Evolutionary conservation across 1,284 basidiomycete genomes (phyloP), one percentile per base, ranked within the genome.

Genomic region (Pyrrhoderma lamaoense): DNA sequence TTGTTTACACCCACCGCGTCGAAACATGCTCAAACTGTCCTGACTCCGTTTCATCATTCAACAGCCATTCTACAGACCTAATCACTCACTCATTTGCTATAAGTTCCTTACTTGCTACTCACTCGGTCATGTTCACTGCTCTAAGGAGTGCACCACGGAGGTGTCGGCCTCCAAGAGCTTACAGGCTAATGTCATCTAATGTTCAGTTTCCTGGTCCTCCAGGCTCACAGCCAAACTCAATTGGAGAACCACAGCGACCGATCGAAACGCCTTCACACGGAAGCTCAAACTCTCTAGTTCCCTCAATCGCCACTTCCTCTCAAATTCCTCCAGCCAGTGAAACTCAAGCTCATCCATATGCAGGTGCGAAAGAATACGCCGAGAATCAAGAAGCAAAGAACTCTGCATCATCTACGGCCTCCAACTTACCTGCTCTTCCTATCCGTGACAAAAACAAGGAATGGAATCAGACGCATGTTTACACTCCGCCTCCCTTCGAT

Each of bases 361-460:
- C 53, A 9, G 53, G 53, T 18, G 53, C 53, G 14, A 51, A 51
- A 36, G 53, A 55, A 37, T 55, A 55, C 45, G 53, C 53, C n/a
- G 53, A 51, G 7, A 55, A 47, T 31, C 53, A 55, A 35, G 53
- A 51, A 31, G 39, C 35, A 13, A 35, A 45, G 23, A 47, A 48
- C 31, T 35, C 53, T 13, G 7, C 27, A 5, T 11, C 27, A 5
- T 21, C 27, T 13, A 21, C 45, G 21, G 23, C 31, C 14, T 52
- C 54, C 0, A 52, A 52, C 27, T 47, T 56, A 34, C 54, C 54
- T 21, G 16, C 54, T 4, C 42, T 52, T 13, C 53, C 49, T 1
- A 13, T 36, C 2, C 3, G 11, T 16, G 42, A 43, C 16, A 42
- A 36, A 8, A 39, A 45, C 16, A 7, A 35, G 2, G 19, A 23